Conservation (phyloP, 331 rosid genomes). For the Spiraea crenata region DNA sequence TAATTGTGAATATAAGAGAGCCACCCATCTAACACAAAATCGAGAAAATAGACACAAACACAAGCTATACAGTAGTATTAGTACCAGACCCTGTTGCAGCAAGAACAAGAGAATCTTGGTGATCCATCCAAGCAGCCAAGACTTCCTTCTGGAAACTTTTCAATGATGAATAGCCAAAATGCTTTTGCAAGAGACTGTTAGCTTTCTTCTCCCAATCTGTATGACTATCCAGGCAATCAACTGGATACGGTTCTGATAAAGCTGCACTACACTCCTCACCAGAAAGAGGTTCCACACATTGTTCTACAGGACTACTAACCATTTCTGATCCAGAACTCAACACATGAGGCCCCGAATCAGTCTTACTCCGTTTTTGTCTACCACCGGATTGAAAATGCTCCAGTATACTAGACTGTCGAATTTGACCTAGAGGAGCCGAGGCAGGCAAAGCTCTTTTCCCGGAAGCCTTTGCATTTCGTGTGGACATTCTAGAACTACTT, state of each 20-base stretch:
- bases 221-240: conserved; percentile 24
- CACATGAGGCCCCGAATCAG: conserved; percentile 21
- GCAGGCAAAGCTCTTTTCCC: conserved; percentile 34
- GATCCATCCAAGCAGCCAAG: conserved; percentile 61
- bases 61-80: conserved; percentile 21
- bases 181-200: conserved; percentile 52
- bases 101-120: conserved; percentile 74
- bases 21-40: conserved; percentile 10
- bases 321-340: conserved; percentile 14
- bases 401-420: conserved; percentile 64
- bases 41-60: conserved; percentile 1
- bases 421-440: conserved; percentile 18
- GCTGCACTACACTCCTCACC: conserved; percentile 13
- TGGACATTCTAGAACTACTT: conserved; percentile 25
- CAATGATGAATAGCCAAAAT: conserved; percentile 61
- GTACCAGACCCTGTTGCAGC: conserved; percentile 96
- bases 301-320: conserved; percentile 16
- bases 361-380: conserved; percentile 28
- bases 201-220: conserved; percentile 56
- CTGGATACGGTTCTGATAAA: conserved; percentile 18
- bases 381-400: conserved; percentile 50
- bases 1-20: conserved; percentile 10
- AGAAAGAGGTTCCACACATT: conserved; percentile 28
- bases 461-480: conserved; percentile 17
- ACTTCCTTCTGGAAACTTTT: conserved; percentile 85